Base-by-base conservation (phyloP, 2,329 filamentous ascomycete species). In the Monosporascus ibericus region DNA sequence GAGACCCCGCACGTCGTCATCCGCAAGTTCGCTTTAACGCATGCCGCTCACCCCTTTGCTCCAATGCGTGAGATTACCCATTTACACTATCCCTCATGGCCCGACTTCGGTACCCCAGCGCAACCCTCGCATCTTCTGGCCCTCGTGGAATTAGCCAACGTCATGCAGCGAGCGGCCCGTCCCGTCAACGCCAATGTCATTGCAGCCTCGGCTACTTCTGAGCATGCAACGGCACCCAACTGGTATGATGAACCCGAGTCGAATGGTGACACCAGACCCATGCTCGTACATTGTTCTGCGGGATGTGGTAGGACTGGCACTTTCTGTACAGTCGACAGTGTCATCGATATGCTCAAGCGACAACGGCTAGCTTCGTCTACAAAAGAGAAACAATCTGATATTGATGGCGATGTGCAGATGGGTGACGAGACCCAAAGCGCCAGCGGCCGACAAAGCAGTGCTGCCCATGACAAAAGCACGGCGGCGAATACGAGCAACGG, bases 281-380 rank as follows among this genome's bases (percentile, higher is more conserved):
- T 96, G 61, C 70, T 99, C 22, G 92, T 99, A 0, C 94, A 99
- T 68, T 99, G 94, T 72, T 95, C 90, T 50, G 94, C 94, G 4
- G 94, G 94, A 0, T 99, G 94, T 70, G 94, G 94, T 1, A 87
- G 94, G 15, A 99, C 94, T 0, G 94, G 94, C 3, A 92, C 94
- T 0, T 99, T 97, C 66, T 97, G 94, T 68, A 95, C 94, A 0
- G 91, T 97, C 17, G 94, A 97, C 68, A 92, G 87, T 39, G 94
- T 97, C 8, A 86, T 97, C 52, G 92, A 96, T 70, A 95, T 96
- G 88, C 74, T 99, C 55, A 96, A 96, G 73, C 84, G 89, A n/a
- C 91, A 96, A 69, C 80, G 75, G 34, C 68, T 74, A 49, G 68
- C 68, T 8, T 70, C 58, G 38, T 37, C 65, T 22, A 59, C 52